Evolutionary conservation across 495 filamentous ascomycete species (phyloP).

Genomic region (Aspergillus baeticus): DNA sequence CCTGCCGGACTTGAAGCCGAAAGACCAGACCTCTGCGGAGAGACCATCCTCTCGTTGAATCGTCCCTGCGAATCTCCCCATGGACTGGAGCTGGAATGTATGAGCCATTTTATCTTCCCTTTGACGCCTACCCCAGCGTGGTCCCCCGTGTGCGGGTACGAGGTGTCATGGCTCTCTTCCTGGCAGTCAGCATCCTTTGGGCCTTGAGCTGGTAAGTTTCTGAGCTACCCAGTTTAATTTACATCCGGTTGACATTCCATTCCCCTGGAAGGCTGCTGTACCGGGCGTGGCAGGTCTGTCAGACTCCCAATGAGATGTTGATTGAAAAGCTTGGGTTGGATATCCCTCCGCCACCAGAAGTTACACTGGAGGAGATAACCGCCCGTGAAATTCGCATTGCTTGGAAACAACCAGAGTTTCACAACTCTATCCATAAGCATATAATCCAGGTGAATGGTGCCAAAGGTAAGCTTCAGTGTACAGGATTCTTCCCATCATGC

Average conservation of each 20-base stretch:
- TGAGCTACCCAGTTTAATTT: not conserved
- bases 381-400: slow-evolving; percentile 85
- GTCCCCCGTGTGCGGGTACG: slow-evolving; percentile 49
- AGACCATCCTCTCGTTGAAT: slow-evolving; percentile 9
- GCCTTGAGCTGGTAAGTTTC: slow-evolving; percentile 51
- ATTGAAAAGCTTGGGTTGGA: slow-evolving; percentile 90
- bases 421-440: slow-evolving; percentile 78
- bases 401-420: slow-evolving; percentile 79
- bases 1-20: not conserved
- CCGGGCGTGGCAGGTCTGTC: slow-evolving; percentile 79
- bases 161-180: slow-evolving; percentile 52
- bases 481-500: not conserved
- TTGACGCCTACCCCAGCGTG: slow-evolving; percentile 49
- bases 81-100: slow-evolving; percentile 49
- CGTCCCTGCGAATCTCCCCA: slow-evolving; percentile 26
- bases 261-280: slow-evolving; percentile 63
- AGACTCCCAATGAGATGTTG: slow-evolving; percentile 85
- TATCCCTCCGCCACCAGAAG: slow-evolving; percentile 82
- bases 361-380: slow-evolving; percentile 88
- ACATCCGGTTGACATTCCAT: not conserved
- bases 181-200: slow-evolving; percentile 49
- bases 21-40: slow-evolving; percentile 1
- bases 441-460: slow-evolving; percentile 91
- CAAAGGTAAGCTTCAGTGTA: slow-evolving; percentile 60
- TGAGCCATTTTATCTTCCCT: slow-evolving; percentile 47